Conservation (phyloP, 2,329 filamentous ascomycete genomes). For the Sphaerulina musiva region DNA sequence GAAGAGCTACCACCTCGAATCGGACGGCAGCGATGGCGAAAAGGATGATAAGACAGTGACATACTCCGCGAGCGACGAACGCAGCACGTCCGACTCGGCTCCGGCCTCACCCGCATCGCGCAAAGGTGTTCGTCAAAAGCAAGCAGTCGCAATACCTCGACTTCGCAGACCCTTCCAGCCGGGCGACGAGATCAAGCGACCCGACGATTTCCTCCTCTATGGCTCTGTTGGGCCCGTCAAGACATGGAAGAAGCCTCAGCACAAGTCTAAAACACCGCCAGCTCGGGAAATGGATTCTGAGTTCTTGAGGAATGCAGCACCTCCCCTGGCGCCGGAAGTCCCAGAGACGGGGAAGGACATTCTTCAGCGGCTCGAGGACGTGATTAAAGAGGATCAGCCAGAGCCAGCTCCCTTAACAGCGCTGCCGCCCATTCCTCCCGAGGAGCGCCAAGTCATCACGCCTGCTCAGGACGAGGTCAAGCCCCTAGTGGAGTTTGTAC, state of each 20-base stretch:
- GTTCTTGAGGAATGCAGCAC: conserved; percentile 17
- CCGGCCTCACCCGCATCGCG: conserved; percentile 10
- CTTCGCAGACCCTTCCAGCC: conserved; percentile 20
- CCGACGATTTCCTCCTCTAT: conserved; percentile 18
- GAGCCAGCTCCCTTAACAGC: conserved; percentile 5
- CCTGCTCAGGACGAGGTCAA: conserved; percentile 7
- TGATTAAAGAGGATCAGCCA: conserved; percentile 7
- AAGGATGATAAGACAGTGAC: conserved; percentile 3
- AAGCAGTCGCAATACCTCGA: conserved; percentile 13
- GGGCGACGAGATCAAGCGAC: conserved; percentile 20
- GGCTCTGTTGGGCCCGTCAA: conserved; percentile 9
- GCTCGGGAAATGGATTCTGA: conserved; percentile 19
- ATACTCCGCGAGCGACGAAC: conserved; percentile 11
- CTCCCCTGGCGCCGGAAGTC: conserved; percentile 5
- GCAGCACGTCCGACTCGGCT: background rate
- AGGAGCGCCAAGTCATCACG: conserved; percentile 9
- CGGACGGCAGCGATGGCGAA: conserved; percentile 19
- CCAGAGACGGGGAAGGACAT: conserved; percentile 8
- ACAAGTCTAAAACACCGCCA: conserved; percentile 13
- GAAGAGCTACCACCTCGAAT: conserved; percentile 21
- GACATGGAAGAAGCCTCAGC: conserved; percentile 11
- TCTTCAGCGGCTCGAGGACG: conserved; percentile 6
- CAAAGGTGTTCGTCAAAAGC: conserved; percentile 13
- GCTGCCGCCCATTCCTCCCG: conserved; percentile 11
- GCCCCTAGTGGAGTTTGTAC: conserved; percentile 8